phyloP scores from a whole-genome alignment of 1,284 basidiomycete genomes.

The Microbotryomycetes sp. region DNA sequence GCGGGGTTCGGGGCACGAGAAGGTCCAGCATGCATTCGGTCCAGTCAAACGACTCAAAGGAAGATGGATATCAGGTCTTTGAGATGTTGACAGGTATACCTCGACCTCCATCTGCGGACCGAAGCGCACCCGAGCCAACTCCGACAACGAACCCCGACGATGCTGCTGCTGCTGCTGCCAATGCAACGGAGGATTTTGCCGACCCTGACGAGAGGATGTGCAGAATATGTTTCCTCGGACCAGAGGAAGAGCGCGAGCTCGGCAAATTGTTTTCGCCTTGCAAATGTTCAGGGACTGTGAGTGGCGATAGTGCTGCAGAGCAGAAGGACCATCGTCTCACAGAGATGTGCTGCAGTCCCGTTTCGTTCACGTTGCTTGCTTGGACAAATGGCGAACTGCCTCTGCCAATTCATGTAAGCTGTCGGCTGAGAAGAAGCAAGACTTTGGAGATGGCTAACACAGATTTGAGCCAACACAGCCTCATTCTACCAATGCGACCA shows the following conservation, averaged over 20 bases:
- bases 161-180: too few species aligned
- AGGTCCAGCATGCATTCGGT: neutral
- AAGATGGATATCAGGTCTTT: neutral
- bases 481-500: conserved; percentile 15
- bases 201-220: conserved; percentile 9
- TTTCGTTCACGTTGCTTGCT: conserved; percentile 15
- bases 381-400: conserved; percentile 18
- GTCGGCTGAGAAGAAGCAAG: neutral
- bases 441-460: neutral
- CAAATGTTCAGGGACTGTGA: conserved; percentile 17
- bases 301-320: neutral
- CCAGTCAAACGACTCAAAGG: neutral
- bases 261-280: conserved; percentile 22
- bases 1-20: too few species aligned
- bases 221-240: conserved; percentile 21
- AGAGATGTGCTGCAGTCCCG: neutral
- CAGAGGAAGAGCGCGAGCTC: conserved; percentile 12
- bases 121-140: neutral
- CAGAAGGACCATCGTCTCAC: too few species aligned
- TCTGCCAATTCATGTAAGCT: neutral
- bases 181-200: too few species aligned
- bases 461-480: neutral
- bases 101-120: neutral
- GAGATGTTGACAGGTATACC: neutral
- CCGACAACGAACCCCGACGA: too few species aligned